Evolutionary conservation across 805 yeast species (phyloP).

Genomic region (Candida succiphila): DNA sequence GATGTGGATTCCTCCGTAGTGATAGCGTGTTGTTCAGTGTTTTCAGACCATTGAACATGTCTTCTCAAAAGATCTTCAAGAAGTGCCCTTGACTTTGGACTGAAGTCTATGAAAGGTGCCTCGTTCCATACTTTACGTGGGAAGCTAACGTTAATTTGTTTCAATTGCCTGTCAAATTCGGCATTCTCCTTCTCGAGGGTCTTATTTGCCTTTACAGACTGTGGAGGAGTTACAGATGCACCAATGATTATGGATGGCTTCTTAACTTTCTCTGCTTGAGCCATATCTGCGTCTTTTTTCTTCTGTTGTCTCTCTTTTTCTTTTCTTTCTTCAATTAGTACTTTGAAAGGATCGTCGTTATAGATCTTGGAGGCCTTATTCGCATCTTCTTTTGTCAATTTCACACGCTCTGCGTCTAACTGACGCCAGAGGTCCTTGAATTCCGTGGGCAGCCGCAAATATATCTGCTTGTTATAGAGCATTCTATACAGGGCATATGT

Average conservation of each 20-base stretch:
- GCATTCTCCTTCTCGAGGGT: background rate
- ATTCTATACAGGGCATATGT: conserved; percentile 78
- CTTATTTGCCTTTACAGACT: background rate
- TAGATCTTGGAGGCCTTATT: conserved; percentile 42
- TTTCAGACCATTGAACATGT: conserved; percentile 45
- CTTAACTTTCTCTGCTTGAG: conserved; percentile 40
- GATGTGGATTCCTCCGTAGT: conserved; percentile 5
- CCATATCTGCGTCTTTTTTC: conserved; percentile 33
- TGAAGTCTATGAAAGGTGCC: conserved; percentile 60
- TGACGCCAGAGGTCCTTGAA: conserved; percentile 74
- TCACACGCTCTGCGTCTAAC: conserved; percentile 51
- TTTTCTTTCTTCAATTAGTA: conserved; percentile 48
- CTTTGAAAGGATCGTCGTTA: conserved; percentile 68
- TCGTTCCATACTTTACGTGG: conserved; percentile 60
- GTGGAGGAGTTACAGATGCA: background rate
- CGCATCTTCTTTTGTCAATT: conserved; percentile 34
- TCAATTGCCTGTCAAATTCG: conserved; percentile 3
- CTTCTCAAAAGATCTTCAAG: conserved; percentile 54
- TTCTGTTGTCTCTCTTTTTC: conserved; percentile 30
- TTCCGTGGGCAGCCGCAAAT: conserved; percentile 78
- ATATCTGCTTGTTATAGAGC: conserved; percentile 71
- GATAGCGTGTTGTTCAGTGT: conserved; percentile 5
- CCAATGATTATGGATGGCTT: conserved; percentile 36
- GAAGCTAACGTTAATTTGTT: conserved; percentile 17
- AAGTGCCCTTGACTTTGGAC: conserved; percentile 47